Conservation (phyloP, 2,329 filamentous ascomycete genomes). For the Neofusicoccum cordaticola region DNA sequence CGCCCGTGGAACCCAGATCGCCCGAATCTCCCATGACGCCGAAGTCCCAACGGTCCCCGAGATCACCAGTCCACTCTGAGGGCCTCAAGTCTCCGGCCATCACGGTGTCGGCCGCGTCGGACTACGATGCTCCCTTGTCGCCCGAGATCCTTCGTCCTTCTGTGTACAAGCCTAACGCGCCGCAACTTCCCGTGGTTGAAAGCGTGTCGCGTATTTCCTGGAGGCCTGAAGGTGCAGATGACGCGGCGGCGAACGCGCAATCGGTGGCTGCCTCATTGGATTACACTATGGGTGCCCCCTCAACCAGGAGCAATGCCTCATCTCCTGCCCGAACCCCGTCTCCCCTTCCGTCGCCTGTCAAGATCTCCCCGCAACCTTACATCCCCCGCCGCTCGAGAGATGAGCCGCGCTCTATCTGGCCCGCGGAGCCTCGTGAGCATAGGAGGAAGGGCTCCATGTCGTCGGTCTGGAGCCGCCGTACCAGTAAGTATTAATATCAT, state of each 20-base stretch:
- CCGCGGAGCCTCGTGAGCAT: neutral
- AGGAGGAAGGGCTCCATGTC: neutral
- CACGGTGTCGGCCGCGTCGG: neutral
- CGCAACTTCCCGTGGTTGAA: slow-evolving; percentile 13
- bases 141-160: slow-evolving; percentile 6
- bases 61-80: neutral
- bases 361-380: neutral
- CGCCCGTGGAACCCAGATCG: slow-evolving; percentile 22
- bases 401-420: neutral
- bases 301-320: neutral
- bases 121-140: neutral
- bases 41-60: neutral
- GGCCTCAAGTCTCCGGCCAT: neutral
- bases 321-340: neutral
- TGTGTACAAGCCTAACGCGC: neutral
- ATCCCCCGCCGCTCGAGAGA: slow-evolving; percentile 2
- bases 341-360: neutral
- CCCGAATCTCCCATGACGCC: neutral
- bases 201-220: slow-evolving; percentile 7
- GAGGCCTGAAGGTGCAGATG: neutral
- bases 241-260: neutral
- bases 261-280: slow-evolving; percentile 9
- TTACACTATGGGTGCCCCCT: slow-evolving; percentile 3
- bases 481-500: neutral
- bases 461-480: neutral